phyloP scores from a whole-genome alignment of 306 rosid genomes.

The Citrullus amarus region DNA sequence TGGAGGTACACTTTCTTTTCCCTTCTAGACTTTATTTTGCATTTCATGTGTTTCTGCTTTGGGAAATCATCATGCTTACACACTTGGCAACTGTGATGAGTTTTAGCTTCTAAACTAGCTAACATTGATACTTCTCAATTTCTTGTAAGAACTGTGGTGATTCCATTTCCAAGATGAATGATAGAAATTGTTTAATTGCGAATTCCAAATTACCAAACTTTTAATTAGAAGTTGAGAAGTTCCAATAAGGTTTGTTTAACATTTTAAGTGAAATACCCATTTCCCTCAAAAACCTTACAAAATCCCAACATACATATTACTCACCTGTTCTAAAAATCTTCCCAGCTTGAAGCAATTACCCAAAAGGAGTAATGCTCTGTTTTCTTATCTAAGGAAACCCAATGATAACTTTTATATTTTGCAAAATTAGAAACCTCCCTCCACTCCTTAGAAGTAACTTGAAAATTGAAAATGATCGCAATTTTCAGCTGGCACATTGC shows the following conservation, averaged over 20 bases:
- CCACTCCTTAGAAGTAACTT: neutral
- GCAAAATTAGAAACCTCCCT: neutral
- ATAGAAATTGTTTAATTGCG: neutral
- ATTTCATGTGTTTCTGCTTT: neutral
- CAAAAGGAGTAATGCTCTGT: neutral
- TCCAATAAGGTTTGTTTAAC: neutral
- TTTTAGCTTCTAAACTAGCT: neutral
- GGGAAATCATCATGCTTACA: neutral
- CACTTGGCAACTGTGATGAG: neutral
- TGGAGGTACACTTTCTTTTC: slow-evolving; percentile 45
- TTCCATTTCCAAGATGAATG: neutral
- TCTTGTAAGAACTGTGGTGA: neutral
- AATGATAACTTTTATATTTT: neutral
- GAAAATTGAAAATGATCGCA: neutral
- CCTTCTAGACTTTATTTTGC: neutral
- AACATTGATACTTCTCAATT: neutral
- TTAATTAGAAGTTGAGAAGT: neutral
- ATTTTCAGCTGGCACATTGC: neutral
- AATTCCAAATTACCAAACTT: neutral
- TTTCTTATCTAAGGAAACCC: neutral
- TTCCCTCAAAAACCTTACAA: neutral
- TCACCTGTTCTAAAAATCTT: neutral
- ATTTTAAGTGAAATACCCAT: neutral
- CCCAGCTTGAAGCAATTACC: neutral
- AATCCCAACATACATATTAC: neutral